A percentile compares a stretch with the other conserved stretches of the same genome.
Conservation (phyloP, 2,329 filamentous ascomycete species). For the Gliomastix tumulicola region DNA sequence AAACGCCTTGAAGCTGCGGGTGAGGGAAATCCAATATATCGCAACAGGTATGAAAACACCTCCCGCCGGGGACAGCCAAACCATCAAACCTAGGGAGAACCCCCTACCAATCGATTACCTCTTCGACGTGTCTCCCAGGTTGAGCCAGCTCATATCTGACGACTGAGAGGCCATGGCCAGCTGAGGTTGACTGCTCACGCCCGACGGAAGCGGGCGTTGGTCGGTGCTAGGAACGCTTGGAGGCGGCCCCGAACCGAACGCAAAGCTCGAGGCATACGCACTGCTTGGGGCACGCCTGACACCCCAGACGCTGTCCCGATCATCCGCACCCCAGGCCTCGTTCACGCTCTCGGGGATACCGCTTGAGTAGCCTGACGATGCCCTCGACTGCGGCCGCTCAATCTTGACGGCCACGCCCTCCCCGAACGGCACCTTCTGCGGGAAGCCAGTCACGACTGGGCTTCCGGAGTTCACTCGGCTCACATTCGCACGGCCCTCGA, state of each 20-base stretch:
- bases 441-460: constrained; percentile 55
- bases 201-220: constrained; percentile 21
- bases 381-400: constrained; percentile 46
- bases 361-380: constrained; percentile 52
- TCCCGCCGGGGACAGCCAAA: too few relatives aligned
- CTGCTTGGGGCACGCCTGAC: constrained; percentile 43
- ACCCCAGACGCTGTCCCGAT: constrained; percentile 38
- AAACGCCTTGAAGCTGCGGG: too few relatives aligned
- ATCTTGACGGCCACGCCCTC: constrained; percentile 56
- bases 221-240: too few relatives aligned
- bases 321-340: constrained; percentile 46
- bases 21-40: too few relatives aligned
- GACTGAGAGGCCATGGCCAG: constrained; percentile 41
- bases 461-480: constrained; percentile 63
- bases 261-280: constrained; percentile 39
- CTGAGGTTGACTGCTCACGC: constrained; percentile 41
- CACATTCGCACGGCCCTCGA: constrained; percentile 56
- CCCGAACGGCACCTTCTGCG: constrained; percentile 39
- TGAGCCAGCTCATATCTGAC: constrained; percentile 75
- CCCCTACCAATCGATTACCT: too few relatives aligned
- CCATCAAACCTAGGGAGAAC: too few relatives aligned
- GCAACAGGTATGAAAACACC: too few relatives aligned
- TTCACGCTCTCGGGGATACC: constrained; percentile 59
- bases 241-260: constrained; percentile 29
- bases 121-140: constrained; percentile 61